phyloP scores from a whole-genome alignment of 495 filamentous ascomycete species.

The Hypoxylon intermedium region DNA sequence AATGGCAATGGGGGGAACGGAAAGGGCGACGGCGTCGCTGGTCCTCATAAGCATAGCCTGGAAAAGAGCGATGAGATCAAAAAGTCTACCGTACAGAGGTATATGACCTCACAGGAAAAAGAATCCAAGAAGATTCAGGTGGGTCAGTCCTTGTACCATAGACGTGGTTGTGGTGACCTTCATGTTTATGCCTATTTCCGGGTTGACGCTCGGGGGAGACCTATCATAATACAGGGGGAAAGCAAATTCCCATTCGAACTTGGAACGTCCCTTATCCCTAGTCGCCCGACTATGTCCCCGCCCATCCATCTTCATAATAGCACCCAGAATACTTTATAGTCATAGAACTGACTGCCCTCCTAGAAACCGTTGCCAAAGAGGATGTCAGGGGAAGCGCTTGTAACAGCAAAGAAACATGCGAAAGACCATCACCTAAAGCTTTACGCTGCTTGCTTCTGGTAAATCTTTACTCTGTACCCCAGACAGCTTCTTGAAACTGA shows the following conservation, averaged over 20 bases:
- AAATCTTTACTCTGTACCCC: constrained; percentile 39
- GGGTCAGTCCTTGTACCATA: constrained; percentile 50
- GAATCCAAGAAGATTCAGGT: constrained; percentile 71
- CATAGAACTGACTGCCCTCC: constrained; percentile 17
- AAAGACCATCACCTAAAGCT: constrained; percentile 78
- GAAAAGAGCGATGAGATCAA: constrained; percentile 85
- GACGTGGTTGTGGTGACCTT: constrained; percentile 7
- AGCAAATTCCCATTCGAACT: constrained; percentile 3
- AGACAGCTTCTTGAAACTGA: constrained; percentile 16
- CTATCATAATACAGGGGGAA: constrained; percentile 15
- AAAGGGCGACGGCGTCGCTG: constrained; percentile 68
- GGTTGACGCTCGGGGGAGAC: constrained; percentile 26
- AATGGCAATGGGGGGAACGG: constrained; percentile 80
- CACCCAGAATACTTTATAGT: not conserved
- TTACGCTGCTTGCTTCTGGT: constrained; percentile 93
- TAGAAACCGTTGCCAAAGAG: constrained; percentile 81
- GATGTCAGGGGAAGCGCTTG: constrained; percentile 77
- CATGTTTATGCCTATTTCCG: constrained; percentile 13
- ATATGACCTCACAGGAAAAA: constrained; percentile 69
- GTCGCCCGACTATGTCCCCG: not conserved
- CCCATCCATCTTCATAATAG: not conserved
- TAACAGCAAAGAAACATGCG: constrained; percentile 75
- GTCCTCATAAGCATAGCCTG: constrained; percentile 77
- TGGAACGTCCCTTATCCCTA: constrained; percentile 8
- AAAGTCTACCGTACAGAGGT: constrained; percentile 79